Conservation (phyloP, 208 protist species). For the Phytomonas francai region DNA sequence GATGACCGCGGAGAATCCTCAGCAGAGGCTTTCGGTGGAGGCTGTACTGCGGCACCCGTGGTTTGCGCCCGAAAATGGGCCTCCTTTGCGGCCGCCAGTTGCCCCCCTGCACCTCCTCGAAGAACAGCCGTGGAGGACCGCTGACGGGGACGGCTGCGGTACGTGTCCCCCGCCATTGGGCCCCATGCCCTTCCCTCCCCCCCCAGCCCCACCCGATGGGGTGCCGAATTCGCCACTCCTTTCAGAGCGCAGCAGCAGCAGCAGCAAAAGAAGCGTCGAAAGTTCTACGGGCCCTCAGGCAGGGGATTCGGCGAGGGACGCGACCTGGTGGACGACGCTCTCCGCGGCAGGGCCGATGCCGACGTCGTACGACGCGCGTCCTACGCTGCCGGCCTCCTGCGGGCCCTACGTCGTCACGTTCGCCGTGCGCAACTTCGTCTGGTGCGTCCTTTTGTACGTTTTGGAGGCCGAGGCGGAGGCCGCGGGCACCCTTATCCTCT, state of each 20-base stretch:
- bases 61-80: conserved; percentile 18
- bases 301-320: too few species aligned
- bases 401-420: conserved; percentile 26
- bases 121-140: background rate
- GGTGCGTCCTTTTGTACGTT: conserved; percentile 17
- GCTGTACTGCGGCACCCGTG: conserved; percentile 60
- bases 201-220: conserved; percentile 5
- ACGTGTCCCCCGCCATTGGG: conserved; percentile 13
- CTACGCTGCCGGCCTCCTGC: conserved; percentile 18
- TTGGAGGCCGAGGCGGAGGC: conserved; percentile 20
- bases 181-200: conserved; percentile 9
- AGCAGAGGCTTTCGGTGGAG: conserved; percentile 37
- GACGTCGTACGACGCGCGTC: background rate
- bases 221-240: background rate
- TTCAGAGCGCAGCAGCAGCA: conserved; percentile 2
- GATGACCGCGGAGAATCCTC: conserved; percentile 54
- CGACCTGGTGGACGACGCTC: too few species aligned
- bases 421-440: conserved; percentile 23
- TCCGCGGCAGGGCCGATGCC: too few species aligned
- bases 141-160: conserved; percentile 8
- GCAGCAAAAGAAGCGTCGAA: background rate
- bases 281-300: background rate
- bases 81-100: conserved; percentile 16
- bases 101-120: conserved; percentile 10
- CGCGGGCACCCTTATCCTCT: conserved; percentile 14